phyloP scores from a whole-genome alignment of 2,329 filamentous ascomycete species.

The Fusarium sp. region DNA sequence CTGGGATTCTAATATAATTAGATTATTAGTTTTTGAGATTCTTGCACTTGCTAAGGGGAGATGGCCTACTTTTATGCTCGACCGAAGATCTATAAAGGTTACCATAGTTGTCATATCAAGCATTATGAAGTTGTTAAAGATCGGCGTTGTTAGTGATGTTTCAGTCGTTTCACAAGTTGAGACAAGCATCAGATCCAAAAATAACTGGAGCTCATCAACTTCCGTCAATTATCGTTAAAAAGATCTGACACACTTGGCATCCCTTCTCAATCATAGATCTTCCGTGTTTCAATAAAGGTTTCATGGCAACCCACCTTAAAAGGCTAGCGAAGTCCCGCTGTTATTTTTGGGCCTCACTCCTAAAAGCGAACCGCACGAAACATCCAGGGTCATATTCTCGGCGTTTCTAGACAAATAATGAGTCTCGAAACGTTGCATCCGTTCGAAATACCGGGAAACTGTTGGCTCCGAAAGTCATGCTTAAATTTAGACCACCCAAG shows the following conservation, averaged over 20 bases:
- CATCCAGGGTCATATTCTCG: not conserved
- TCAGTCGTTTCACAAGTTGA: not conserved
- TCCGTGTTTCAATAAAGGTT: not conserved
- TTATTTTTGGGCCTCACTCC: not conserved
- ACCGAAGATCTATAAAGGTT: not conserved
- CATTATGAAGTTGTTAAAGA: too few species aligned
- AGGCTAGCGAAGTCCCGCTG: not conserved
- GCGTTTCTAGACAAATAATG: not conserved
- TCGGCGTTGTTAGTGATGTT: not conserved
- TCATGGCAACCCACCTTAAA: too few species aligned
- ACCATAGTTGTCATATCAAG: too few species aligned
- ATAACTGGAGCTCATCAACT: not conserved
- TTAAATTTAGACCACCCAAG: not conserved
- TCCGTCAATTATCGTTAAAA: not conserved
- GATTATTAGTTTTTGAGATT: not conserved
- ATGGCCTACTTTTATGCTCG: not conserved
- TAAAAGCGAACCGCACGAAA: not conserved
- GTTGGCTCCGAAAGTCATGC: not conserved
- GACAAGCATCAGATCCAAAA: not conserved
- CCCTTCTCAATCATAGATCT: rapidly evolving
- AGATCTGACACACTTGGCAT: not conserved
- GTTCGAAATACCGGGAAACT: rapidly evolving
- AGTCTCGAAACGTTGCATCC: not conserved
- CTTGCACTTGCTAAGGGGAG: too few species aligned
- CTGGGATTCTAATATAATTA: not conserved